Evolutionary conservation across 805 yeast genomes (phyloP), one percentile per base, ranked within the genome.

Genomic region (Candida patagonica): DNA sequence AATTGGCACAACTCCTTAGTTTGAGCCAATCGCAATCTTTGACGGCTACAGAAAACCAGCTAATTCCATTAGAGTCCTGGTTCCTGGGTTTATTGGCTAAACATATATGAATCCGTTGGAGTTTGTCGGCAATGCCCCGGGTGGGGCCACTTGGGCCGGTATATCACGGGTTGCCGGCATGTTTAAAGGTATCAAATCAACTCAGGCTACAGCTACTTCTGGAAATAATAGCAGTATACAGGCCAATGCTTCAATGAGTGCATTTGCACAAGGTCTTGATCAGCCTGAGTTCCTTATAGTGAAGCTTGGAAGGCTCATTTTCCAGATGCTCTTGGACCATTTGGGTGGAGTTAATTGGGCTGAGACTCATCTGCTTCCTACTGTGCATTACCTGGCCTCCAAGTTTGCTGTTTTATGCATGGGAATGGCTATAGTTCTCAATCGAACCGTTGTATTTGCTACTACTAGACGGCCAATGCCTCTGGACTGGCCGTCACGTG

Each of bases 401-500:
- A 57, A 56, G 19, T 57, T 51, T 44, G 60, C 61, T 7, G 29
- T 56, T 26, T 43, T 53, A 20, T 76, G 81, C 55, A 72, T 76
- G 68, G 52, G 71, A 6, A 73, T 76, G 46, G 82, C 80, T 1
- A 59, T 78, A 4, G 49, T 76, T 2, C 58, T 78, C 44, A 78
- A 78, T 55, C 60, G 84, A 46, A 70, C 79, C 3, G 63, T 68
- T 16, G 71, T 73, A 2, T 74, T 77, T 67, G 77, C 82, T 2
- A 63, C 78, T 0, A 59, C 75, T 5, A 52, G 78, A 40, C 56
- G 70, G 17, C 65, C 65, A 29, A 52, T 59, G 26, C 46, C 57
- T 26, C 51, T 69, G 26, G 69, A 54, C 15, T 52, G 58, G 51
- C 20, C 42, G 7, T 59, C 62, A 3, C 56, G 59, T 22, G 27